Percentiles rank a stretch among this genome's conserved stretches.
These are phyloP conservation scores for Cyberlindnera nakhonratchasimensis DNA, from an alignment of 805 yeast genomes.

Conservation along the genomic window DNA sequence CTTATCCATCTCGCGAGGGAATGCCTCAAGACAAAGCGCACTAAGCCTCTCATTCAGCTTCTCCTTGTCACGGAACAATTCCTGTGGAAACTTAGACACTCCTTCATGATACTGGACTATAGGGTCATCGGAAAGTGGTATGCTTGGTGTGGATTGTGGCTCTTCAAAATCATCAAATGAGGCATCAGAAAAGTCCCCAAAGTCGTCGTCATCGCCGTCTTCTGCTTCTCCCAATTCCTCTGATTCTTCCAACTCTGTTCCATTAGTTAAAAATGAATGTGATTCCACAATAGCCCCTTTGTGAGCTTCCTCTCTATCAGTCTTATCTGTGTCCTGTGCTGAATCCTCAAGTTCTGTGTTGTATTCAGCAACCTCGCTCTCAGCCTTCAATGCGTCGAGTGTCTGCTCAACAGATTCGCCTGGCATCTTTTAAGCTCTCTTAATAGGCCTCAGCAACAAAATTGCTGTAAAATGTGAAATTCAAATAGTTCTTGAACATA, in stretches of 20 bases:
- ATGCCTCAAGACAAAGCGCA: slow-evolving; percentile 11
- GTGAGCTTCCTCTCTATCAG: neutral
- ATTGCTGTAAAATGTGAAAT: too few species aligned
- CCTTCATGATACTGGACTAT: neutral
- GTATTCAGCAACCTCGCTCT: neutral
- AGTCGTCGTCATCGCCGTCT: slow-evolving; percentile 29
- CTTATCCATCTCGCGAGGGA: slow-evolving; percentile 10
- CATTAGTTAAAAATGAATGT: too few species aligned
- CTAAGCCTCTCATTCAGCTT: slow-evolving; percentile 9
- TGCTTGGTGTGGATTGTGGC: slow-evolving; percentile 10
- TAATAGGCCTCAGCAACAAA: too few species aligned
- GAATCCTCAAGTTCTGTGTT: neutral
- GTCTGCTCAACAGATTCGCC: too few species aligned
- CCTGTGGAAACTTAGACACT: slow-evolving; percentile 18
- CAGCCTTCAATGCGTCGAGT: neutral
- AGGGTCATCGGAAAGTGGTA: neutral
- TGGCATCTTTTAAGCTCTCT: too few species aligned
- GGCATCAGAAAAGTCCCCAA: slow-evolving; percentile 34
- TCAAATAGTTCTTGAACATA: too few species aligned
- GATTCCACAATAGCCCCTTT: neutral
- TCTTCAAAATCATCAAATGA: slow-evolving; percentile 33
- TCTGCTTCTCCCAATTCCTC: neutral
- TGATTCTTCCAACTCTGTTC: neutral
- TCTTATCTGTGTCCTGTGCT: neutral
- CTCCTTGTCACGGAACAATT: slow-evolving; percentile 10